phyloP scores from a whole-genome alignment of 768 basidiomycete genomes.

The Russula compacta region DNA sequence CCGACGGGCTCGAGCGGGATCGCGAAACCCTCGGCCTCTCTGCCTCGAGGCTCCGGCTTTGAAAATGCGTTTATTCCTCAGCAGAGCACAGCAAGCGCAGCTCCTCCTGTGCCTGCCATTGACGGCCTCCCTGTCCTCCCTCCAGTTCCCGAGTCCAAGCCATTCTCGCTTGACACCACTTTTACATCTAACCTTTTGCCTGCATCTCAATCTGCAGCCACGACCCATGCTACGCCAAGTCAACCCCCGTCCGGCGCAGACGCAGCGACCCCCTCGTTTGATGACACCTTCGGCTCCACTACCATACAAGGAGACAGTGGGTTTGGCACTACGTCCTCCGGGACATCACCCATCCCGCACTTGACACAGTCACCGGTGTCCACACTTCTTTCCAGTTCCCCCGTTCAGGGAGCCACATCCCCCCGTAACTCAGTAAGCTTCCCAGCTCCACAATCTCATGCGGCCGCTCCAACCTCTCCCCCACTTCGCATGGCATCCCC shows the following conservation, averaged over 20 bases:
- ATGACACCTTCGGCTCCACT: conserved; percentile 36
- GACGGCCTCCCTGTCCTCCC: conserved; percentile 12
- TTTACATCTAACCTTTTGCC: not conserved
- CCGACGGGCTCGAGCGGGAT: not conserved
- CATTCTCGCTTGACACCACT: conserved; percentile 11
- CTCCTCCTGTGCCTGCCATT: conserved; percentile 3
- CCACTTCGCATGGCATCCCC: conserved; percentile 45
- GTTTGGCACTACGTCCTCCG: conserved; percentile 30
- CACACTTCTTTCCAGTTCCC: conserved; percentile 35
- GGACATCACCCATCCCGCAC: conserved; percentile 25
- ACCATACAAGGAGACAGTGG: conserved; percentile 25
- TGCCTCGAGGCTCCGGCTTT: conserved; percentile 24
- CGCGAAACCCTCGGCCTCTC: not conserved
- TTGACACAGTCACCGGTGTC: conserved; percentile 25
- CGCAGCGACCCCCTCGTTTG: conserved; percentile 31
- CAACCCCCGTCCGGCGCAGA: conserved; percentile 3
- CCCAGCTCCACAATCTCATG: conserved; percentile 24
- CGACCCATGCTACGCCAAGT: conserved; percentile 8
- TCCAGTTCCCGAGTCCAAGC: conserved; percentile 9
- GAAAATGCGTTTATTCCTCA: conserved; percentile 28
- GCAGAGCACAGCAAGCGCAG: conserved; percentile 1
- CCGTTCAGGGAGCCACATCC: conserved; percentile 27
- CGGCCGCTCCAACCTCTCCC: conserved; percentile 31
- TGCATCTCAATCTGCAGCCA: not conserved
- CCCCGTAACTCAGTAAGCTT: conserved; percentile 12